Conservation (phyloP, 1,284 basidiomycete species). For the Ceratobasidium papillatum region DNA sequence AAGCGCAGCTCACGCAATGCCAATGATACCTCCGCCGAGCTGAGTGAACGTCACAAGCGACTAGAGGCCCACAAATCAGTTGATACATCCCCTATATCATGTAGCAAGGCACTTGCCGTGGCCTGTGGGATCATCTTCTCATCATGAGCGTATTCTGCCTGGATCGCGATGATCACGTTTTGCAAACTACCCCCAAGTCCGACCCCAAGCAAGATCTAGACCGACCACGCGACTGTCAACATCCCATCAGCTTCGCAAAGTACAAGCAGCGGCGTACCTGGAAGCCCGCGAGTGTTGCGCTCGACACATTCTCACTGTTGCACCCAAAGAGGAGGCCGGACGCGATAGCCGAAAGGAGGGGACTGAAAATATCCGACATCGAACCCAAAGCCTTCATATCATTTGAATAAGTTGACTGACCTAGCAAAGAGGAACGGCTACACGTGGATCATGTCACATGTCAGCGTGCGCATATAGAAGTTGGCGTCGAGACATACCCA, state of each 20-base stretch:
- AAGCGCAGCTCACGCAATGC: constrained; percentile 45
- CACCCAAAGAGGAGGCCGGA: constrained; percentile 57
- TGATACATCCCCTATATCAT: too few relatives aligned
- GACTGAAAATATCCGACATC: constrained; percentile 10
- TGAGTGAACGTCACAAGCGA: constrained; percentile 54
- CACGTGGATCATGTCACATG: constrained; percentile 48
- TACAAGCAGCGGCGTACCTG: background rate
- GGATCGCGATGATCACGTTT: constrained; percentile 55
- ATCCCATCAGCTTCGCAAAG: constrained; percentile 50
- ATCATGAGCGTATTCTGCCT: constrained; percentile 54
- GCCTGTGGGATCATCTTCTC: constrained; percentile 47
- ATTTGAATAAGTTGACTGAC: background rate
- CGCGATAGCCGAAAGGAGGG: constrained; percentile 50
- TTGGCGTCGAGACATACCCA: constrained; percentile 45
- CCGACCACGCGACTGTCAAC: constrained; percentile 47
- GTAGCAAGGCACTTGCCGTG: constrained; percentile 42
- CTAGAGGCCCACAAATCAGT: background rate
- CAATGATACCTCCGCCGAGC: constrained; percentile 46
- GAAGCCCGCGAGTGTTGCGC: constrained; percentile 18
- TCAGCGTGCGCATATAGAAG: background rate
- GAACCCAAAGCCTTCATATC: background rate
- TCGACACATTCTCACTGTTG: constrained; percentile 45
- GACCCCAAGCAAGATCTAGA: constrained; percentile 50
- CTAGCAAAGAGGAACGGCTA: constrained; percentile 46
- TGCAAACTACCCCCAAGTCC: constrained; percentile 39